phyloP scores from a whole-genome alignment of 75 land plant genomes.

The Pseudotsuga menziesii region DNA sequence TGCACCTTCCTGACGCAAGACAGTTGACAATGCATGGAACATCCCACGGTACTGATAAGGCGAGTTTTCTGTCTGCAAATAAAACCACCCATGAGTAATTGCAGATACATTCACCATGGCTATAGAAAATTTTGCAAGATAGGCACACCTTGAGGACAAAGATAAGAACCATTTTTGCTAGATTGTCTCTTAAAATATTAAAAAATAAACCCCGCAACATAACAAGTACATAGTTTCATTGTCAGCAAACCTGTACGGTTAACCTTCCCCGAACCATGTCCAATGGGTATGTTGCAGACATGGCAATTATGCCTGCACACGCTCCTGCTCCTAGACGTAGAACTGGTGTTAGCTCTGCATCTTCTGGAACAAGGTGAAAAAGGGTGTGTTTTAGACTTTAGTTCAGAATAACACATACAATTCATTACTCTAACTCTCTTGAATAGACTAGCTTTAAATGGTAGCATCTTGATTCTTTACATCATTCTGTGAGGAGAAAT shows the following conservation, averaged over 20 bases:
- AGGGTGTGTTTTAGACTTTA: too few relatives aligned
- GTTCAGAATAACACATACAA: too few relatives aligned
- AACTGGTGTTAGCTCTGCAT: slow-evolving; percentile 82
- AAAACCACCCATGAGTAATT: neutral
- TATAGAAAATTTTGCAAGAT: neutral
- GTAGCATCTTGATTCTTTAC: too few relatives aligned
- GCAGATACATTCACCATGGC: neutral
- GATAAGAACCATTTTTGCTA: neutral
- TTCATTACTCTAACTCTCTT: too few relatives aligned
- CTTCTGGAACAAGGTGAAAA: slow-evolving; percentile 35
- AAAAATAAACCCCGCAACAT: neutral
- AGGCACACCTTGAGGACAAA: neutral
- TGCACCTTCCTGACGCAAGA: slow-evolving; percentile 66
- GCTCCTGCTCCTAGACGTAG: slow-evolving; percentile 93
- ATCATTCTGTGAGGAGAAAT: too few relatives aligned
- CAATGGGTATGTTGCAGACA: slow-evolving; percentile 99
- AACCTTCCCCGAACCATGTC: slow-evolving; percentile 95
- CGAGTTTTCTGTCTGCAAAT: slow-evolving; percentile 74
- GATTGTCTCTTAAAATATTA: neutral
- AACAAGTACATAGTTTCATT: neutral
- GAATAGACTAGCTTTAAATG: too few relatives aligned
- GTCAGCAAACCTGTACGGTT: slow-evolving; percentile 76
- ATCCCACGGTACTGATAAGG: slow-evolving; percentile 88
- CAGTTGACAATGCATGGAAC: slow-evolving; percentile 76
- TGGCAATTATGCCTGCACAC: slow-evolving; percentile 95